Evolutionary conservation across 1,139 yeast genomes (phyloP).

Genomic region (Pichia sorboxylosa): DNA sequence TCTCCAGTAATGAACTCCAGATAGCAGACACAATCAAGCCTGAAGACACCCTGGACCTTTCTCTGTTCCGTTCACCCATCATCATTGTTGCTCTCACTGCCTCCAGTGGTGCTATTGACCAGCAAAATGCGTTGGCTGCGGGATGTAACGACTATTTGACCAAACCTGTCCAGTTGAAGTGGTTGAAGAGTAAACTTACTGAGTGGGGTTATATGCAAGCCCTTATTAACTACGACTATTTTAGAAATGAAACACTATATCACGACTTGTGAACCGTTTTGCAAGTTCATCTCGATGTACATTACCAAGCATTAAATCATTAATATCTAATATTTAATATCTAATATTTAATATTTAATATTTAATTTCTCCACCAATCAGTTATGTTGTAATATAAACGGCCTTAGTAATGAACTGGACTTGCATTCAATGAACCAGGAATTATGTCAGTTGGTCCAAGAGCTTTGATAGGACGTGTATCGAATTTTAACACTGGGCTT

Average conservation of each 20-base stretch:
- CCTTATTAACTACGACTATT: constrained; percentile 87
- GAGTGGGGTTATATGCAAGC: constrained; percentile 99
- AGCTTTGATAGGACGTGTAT: too few relatives aligned
- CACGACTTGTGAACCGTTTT: too few relatives aligned
- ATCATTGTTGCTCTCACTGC: constrained; percentile 95
- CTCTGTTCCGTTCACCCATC: constrained; percentile 73
- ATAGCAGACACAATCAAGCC: neutral
- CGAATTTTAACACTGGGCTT: too few relatives aligned
- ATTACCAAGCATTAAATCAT: too few relatives aligned
- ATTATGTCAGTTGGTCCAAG: constrained; percentile 1
- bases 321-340: too few relatives aligned
- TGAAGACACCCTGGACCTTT: constrained; percentile 45
- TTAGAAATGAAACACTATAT: constrained; percentile 17
- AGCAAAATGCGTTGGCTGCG: constrained; percentile 84
- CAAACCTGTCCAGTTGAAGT: constrained; percentile 89
- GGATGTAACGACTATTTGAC: constrained; percentile 95
- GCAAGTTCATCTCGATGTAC: too few relatives aligned
- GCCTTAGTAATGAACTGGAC: constrained; percentile 4
- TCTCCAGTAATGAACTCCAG: constrained; percentile 1
- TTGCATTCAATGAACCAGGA: constrained; percentile 5
- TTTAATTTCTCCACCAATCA: too few relatives aligned
- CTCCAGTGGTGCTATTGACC: constrained; percentile 74
- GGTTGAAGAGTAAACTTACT: constrained; percentile 88
- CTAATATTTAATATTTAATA: too few relatives aligned
- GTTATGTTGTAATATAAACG: too few relatives aligned